Base-by-base conservation (phyloP, 768 basidiomycete genomes). In the Podaxis pistillaris region DNA sequence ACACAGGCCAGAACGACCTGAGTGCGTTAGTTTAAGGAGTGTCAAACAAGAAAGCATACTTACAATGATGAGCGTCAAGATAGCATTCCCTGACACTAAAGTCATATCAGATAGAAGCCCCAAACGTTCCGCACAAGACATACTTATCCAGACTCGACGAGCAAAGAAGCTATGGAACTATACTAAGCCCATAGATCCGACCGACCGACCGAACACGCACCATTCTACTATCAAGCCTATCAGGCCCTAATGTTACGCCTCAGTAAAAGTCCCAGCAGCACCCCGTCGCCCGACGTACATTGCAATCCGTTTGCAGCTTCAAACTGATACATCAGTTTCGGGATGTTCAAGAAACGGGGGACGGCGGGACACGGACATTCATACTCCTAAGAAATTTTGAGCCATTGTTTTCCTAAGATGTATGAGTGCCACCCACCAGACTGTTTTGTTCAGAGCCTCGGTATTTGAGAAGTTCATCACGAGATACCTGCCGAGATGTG, bases 301-400 rank as follows among this genome's bases (percentile, higher is more conserved):
- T 82, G 64, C 78, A 81, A 68, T 83, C 82, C 15, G 81, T 83
- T 75, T 83, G 82, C 26, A 82, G 65, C 82, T 83, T 67, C 63
- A 69, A 63, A 53, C 33, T 1, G 24, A 4, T 8, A 38, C 19
- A n/a, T 59, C 37, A 59, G 58, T 11, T 36, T 55, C 37, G 13
- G 28, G 15, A 7, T 47, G 28, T 28, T 47, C 4, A n/a, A 59
- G 40, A 33, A 33, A 33, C 15, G 12, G 60, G 60, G 36, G 41
- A 46, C 51, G 41, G 9, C 5, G 28, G 28, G 24, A 33, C 9
- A 66, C 72, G 66, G 65, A 78, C 79, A 64, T 79, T 77, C 75
- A 80, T 76, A 55, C 77, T 79, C 80, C 80, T 81, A 60, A 8
- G 13, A 22, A 22, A 12, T 12, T 8, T 4, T 26, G 26, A 12